Base-by-base conservation (phyloP, 345 rosid genomes). In the Lepidium africanum region DNA sequence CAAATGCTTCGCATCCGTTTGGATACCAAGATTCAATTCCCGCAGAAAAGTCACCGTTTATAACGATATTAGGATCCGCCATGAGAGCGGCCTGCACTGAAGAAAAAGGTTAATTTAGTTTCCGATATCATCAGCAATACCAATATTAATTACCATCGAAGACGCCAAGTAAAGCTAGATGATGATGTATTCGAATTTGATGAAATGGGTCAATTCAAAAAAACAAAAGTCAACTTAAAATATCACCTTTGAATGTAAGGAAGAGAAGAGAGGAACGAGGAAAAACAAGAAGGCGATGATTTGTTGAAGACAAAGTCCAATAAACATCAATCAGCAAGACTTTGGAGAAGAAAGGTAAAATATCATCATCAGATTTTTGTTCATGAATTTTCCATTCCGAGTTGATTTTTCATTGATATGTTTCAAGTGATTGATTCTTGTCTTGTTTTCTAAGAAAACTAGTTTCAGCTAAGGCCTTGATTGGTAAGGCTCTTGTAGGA, bases 1-100 rank as follows among this genome's bases (percentile, higher is more conserved):
- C 86, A 65, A 74, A 87, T 14, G 88, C 86, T 41, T 81, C 76
- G 40, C 99, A 94, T 78, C 83, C 81, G 66, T 91, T 89, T 46
- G 90, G 82, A 55, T 81, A 85, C 99, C 99, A 94, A 62, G 83
- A 71, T 3, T 81, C 69, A 65, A 86, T 55, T 54, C 93, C 97
- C 73, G 49, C 59, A 30, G 96, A 91, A 77, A 94, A 94, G 71
- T 91, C 91, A 59, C 85, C 79, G 71, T 94, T 94, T 23, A 57
- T 57, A 27, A 91, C 58, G 69, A 94, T 80, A 65, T 86, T 89
- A 25, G 59, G 43, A 63, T 57, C 57, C 43, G 50, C 70, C 80
- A 76, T 81, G 54, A 56, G n/a, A 10, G 53, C 19, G 4, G 70
- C 40, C 59, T 75, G 70, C 14, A 62, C 65, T 68, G 69, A 32